Base-by-base conservation (phyloP, 2,329 filamentous ascomycete species). In the Clonostachys byssicola region DNA sequence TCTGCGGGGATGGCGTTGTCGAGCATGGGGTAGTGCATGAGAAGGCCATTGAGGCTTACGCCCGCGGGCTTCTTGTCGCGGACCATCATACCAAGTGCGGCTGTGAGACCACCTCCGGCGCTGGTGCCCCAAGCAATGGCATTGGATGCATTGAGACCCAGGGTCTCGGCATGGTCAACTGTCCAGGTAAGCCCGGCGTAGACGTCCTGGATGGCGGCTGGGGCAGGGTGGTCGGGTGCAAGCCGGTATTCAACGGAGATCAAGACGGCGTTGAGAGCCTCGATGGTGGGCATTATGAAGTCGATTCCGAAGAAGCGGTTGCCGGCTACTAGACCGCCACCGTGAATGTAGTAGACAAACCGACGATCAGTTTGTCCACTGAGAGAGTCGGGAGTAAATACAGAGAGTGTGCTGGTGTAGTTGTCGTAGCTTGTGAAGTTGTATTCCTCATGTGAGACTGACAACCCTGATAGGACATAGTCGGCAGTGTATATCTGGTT, bases 71-170 rank as follows among this genome's bases (percentile, higher is more conserved):
- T 30, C 8, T 9, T 49, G 49, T 70, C 64, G 20, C 67, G 56
- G 8, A 67, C 67, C 50, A 68, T 58, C 44, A 73, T 54, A 2
- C 63, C 60, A 23, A 67, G 54, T 8, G 58, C 62, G 2, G 70
- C 66, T 0, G 68, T 68, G 2, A 75, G 53, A 3, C 63, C 65
- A n/a, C 65, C 72, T 4, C 73, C 74, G 0, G 67, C 72, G 34
- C 65, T 70, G 40, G 66, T 63, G 5, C 72, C 73, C 46, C 64
- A 62, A 38, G 74, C 51, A 14, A 63, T 63, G 46, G 77, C 64
- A 10, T 62, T 60, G 1, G 49, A 49, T 1, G 60, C 56, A 51
- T 75, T 69, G 48, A 75, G 58, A 5, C 59, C 60, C 14, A 76
- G 60, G 17, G 67, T 58, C 1, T 40, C 48, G 5, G 68, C 64